phyloP scores from a whole-genome alignment of 169 alveolate genomes.

The Cryptosporidium felis region DNA sequence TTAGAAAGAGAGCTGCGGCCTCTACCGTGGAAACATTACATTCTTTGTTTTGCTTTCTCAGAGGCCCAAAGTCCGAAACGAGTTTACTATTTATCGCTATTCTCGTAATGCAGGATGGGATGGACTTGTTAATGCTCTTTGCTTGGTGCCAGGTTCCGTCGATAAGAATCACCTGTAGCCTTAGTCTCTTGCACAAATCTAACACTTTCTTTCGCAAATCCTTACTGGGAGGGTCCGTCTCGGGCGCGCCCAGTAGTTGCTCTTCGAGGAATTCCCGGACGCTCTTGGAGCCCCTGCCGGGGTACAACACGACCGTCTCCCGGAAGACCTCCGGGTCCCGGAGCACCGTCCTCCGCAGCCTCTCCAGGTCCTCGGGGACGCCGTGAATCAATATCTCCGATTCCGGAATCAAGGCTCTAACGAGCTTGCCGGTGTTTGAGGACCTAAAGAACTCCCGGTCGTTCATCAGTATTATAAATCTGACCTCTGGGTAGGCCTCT shows the following conservation, averaged over 20 bases:
- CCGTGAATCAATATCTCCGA: conserved; percentile 47
- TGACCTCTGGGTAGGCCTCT: conserved; percentile 4
- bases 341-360: neutral
- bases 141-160: conserved; percentile 71
- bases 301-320: conserved; percentile 27
- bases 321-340: neutral
- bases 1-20: conserved; percentile 38
- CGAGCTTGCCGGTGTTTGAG: conserved; percentile 52
- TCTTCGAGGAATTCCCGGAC: neutral
- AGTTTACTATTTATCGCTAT: conserved; percentile 19
- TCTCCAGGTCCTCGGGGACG: neutral
- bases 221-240: neutral
- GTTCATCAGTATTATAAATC: conserved; percentile 17
- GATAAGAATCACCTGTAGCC: conserved; percentile 16
- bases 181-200: neutral
- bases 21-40: conserved; percentile 60
- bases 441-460: conserved; percentile 55
- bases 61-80: conserved; percentile 68
- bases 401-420: conserved; percentile 11
- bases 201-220: neutral
- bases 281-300: conserved; percentile 14
- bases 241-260: neutral
- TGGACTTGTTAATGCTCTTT: conserved; percentile 36
- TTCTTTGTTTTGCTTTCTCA: conserved; percentile 44
- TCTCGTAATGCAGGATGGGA: conserved; percentile 19